These are phyloP conservation scores for Perilla frutescens DNA, from an alignment of 257 asterid species.

Conservation along the genomic window DNA sequence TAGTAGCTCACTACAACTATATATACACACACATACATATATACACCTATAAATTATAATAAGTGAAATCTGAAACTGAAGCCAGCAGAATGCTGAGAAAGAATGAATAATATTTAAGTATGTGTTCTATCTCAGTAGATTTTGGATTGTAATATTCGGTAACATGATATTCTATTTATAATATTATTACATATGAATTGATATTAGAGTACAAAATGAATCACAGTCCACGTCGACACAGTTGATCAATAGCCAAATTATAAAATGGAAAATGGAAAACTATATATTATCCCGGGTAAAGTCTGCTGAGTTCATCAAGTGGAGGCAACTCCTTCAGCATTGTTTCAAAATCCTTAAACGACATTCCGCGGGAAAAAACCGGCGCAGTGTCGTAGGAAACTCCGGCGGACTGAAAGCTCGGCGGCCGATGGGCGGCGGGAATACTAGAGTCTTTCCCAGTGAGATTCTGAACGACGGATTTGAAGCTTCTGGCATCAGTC, in stretches of 20 bases:
- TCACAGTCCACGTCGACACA: too few relatives aligned
- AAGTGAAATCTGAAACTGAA: too few relatives aligned
- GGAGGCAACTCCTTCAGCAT: conserved; percentile 47
- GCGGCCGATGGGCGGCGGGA: conserved; percentile 16
- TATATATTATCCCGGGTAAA: background rate
- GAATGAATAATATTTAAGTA: background rate
- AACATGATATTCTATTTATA: background rate
- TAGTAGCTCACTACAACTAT: too few relatives aligned
- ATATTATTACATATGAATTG: too few relatives aligned
- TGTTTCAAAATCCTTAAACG: conserved; percentile 49
- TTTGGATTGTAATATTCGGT: too few relatives aligned
- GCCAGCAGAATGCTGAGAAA: background rate
- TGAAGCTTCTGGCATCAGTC: conserved; percentile 62
- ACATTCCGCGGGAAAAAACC: conserved; percentile 39
- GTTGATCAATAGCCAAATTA: too few relatives aligned
- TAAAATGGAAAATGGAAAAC: too few relatives aligned
- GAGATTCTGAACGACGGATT: conserved; percentile 67
- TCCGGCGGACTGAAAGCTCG: background rate
- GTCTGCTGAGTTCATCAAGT: conserved; percentile 45
- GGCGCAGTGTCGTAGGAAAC: background rate
- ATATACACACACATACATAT: too few relatives aligned
- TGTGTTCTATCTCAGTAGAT: too few relatives aligned
- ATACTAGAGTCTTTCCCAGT: conserved; percentile 53
- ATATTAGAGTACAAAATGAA: too few relatives aligned
- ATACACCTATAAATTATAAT: too few relatives aligned